A percentile compares a stretch with the other conserved stretches of the same genome.
Conservation (phyloP, 495 filamentous ascomycete species). For the Penicillium tannophilum region DNA sequence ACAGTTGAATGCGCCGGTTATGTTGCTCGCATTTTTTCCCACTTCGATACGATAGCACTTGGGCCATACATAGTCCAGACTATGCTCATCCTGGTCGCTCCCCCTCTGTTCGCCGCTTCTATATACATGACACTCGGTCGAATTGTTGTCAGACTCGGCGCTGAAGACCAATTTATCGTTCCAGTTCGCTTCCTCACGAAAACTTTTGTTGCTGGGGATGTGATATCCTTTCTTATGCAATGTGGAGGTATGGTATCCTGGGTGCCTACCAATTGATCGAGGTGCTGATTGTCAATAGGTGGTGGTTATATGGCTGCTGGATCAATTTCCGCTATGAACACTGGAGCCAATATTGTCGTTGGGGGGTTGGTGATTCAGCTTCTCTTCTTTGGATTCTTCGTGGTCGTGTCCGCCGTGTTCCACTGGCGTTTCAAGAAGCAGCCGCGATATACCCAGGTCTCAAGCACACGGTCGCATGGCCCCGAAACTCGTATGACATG, state of each 20-base stretch:
- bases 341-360: conserved; percentile 39
- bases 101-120: conserved; percentile 53
- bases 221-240: conserved; percentile 28
- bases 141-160: conserved; percentile 43
- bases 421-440: conserved; percentile 33
- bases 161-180: conserved; percentile 29
- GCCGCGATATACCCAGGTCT: not conserved
- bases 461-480: conserved; percentile 17
- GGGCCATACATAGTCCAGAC: conserved; percentile 36
- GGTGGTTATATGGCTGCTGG: conserved; percentile 31
- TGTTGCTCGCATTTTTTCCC: conserved; percentile 25
- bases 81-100: conserved; percentile 35
- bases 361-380: conserved; percentile 44
- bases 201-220: conserved; percentile 34
- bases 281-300: conserved; percentile 14
- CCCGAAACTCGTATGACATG: conserved; percentile 37
- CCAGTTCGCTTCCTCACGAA: conserved; percentile 23
- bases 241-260: conserved; percentile 17
- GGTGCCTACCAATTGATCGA: not conserved
- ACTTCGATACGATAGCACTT: conserved; percentile 24
- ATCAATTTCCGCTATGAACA: conserved; percentile 21
- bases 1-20: conserved; percentile 31
- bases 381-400: conserved; percentile 46
- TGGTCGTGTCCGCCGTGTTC: conserved; percentile 36
- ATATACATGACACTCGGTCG: conserved; percentile 61